Conservation (phyloP, 305 asterid species). For the Euphrasia arctica region DNA sequence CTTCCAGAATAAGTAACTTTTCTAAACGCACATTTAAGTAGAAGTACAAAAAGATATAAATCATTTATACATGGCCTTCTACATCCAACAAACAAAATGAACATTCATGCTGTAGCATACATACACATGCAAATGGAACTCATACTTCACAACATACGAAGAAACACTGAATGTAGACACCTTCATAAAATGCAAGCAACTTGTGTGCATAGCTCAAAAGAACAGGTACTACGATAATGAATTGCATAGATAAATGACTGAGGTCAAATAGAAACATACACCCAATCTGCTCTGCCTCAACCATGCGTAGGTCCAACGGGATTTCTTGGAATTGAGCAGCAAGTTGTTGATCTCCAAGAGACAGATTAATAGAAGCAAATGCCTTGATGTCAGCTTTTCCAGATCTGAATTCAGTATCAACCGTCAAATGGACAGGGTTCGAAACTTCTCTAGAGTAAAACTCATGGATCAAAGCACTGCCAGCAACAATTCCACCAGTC, state of each 20-base stretch:
- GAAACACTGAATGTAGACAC: too few relatives aligned
- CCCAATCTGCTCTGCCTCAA: constrained; percentile 89
- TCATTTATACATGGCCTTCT: too few relatives aligned
- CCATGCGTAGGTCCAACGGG: constrained; percentile 77
- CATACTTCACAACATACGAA: too few relatives aligned
- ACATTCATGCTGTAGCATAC: neutral
- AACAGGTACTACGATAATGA: too few relatives aligned
- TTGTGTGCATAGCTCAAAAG: too few relatives aligned
- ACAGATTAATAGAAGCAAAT: constrained; percentile 55
- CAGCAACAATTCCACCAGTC: constrained; percentile 80
- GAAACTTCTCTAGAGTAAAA: constrained; percentile 45
- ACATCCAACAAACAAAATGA: neutral
- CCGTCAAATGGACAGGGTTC: constrained; percentile 79
- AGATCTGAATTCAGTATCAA: constrained; percentile 67
- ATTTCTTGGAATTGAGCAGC: constrained; percentile 94
- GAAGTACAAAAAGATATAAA: too few relatives aligned
- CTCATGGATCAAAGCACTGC: constrained; percentile 80
- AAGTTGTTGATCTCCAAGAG: constrained; percentile 77
- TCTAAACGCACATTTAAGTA: too few relatives aligned
- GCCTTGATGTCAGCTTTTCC: constrained; percentile 70
- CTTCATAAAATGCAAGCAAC: too few relatives aligned
- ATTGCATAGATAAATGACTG: too few relatives aligned
- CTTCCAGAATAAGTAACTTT: too few relatives aligned
- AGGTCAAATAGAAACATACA: constrained; percentile 46
- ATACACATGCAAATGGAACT: too few relatives aligned